phyloP scores from a whole-genome alignment of 1,139 yeast species.

The Hansenula lynferdii region DNA sequence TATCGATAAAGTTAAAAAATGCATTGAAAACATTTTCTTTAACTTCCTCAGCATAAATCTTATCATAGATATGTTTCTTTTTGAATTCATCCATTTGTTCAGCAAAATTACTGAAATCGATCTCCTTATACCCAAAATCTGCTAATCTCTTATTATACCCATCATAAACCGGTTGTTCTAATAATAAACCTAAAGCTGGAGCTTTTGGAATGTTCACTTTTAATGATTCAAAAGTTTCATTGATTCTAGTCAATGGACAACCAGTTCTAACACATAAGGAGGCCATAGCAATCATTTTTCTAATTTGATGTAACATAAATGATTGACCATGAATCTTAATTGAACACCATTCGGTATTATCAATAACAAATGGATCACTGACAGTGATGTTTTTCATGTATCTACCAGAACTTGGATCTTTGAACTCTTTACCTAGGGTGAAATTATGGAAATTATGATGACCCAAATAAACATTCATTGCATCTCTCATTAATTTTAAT shows the following conservation, averaged over 20 bases:
- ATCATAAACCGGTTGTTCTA: conserved; percentile 91
- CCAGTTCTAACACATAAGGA: conserved; percentile 81
- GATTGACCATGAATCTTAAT: conserved; percentile 97
- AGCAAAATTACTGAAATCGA: conserved; percentile 65
- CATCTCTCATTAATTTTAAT: conserved; percentile 56
- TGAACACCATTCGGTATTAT: conserved; percentile 94
- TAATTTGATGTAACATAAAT: conserved; percentile 95
- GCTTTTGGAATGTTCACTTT: conserved; percentile 94
- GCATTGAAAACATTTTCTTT: conserved; percentile 85
- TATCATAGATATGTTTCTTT: conserved; percentile 83
- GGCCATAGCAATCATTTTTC: conserved; percentile 98
- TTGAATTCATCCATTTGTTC: conserved; percentile 81
- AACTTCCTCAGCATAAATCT: conserved; percentile 85
- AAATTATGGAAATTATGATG: conserved; percentile 95
- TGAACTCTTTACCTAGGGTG: conserved; percentile 83
- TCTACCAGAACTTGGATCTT: conserved; percentile 80
- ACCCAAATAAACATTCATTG: conserved; percentile 74
- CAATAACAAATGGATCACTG: conserved; percentile 88
- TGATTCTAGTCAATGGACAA: conserved; percentile 69
- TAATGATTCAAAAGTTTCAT: conserved; percentile 69
- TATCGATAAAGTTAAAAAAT: conserved; percentile 83
- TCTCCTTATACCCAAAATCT: conserved; percentile 73
- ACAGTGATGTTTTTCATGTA: conserved; percentile 76
- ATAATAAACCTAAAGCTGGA: conserved; percentile 87
- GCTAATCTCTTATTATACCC: conserved; percentile 70